Evolutionary conservation across 1,284 basidiomycete species (phyloP), one percentile per base, ranked within the genome.

Genomic region (Austroboletus novae-zelandiae): DNA sequence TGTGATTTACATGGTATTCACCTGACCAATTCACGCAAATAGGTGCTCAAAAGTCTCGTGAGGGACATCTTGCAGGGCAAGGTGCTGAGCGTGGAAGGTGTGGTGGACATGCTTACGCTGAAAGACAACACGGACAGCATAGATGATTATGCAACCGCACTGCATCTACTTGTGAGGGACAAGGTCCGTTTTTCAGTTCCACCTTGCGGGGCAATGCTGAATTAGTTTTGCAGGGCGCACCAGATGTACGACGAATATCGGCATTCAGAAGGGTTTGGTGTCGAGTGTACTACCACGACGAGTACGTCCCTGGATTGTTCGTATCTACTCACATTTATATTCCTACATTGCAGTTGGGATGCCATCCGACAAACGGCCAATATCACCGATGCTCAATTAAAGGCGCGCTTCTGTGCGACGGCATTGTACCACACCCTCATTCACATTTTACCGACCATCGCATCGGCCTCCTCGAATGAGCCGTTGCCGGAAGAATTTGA

Each of bases 211-310:
- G 6, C n/a, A 8, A 43, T 39, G 8, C 41, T 61, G 20, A 65
- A 47, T 36, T 25, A 9, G 17, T 43, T 32, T 18, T 42, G 43
- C 52, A 90, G 84, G 75, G 79, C 51, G 65, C 91, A 3, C 91
- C 91, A 0, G 81, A 84, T 51, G 79, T 79, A 20, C 76, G 94
- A 45, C 79, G 78, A 63, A 62, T 78, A 34, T 81, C 88, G 29
- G 85, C 89, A 3, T 78, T 92, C 61, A 74, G 83, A 39, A 81
- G 80, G 30, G 77, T 91, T 17, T 98, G 94, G 95, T 78, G 94
- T 35, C 76, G 95, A 29, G 81, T 95, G 42, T 95, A 91, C 62
- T 76, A 90, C 40, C 83, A 90, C 48, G 94, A 98, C 65, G 84
- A 97, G 91, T 95, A 65, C 60, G 84, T 73, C 9, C 29, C 36